Evolutionary conservation across 2,329 filamentous ascomycete genomes (phyloP), one percentile per base, ranked within the genome.

Genomic region (Paecilomyces sp.): DNA sequence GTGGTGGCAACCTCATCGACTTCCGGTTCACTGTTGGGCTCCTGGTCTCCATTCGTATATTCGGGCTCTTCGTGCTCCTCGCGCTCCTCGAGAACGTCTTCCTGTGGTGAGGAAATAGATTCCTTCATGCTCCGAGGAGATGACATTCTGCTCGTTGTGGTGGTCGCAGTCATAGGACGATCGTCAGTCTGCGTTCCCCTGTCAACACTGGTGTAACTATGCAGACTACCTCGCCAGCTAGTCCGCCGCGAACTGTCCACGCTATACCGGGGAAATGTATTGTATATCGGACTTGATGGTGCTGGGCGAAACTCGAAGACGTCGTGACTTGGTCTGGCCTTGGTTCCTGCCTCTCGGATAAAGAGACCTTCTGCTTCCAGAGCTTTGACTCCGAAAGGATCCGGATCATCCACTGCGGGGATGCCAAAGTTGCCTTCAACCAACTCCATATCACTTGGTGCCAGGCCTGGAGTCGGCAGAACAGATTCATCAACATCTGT

Each of bases 351-450:
- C 77, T 97, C 92, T 57, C 90, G 85, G 65, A 97, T 94, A 67
- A 93, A 90, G 59, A 97, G 79, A 2, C 93, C 93, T 62, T 92
- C 90, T 15, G 70, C 71, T 71, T 96, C 91, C n/a, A 97, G 78
- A 7, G 93, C 92, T 64, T 92, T 83, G 28, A 97, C 89, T 25
- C 93, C 93, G 70, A 90, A 97, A 0, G 93, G 93, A 72, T 97
- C 93, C 0, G 92, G 92, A 67, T 97, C 93, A 58, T 92, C 86
- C 3, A 80, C 76, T 63, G 88, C 86, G 0, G 91, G 92, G 15
- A 96, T 80, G 1, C 92, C 92, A 76, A 97, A 96, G 1, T 78
- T 77, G 31, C 80, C 71, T 55, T 83, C 67, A 5, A n/a, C 74
- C 4, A 89, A 67, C 51, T 88, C 83, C 58, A 81, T 86, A 70